These are phyloP conservation scores for Sclerotinia sclerotiorum DNA, from an alignment of 2,329 filamentous ascomycete genomes.

Conservation along the genomic window DNA sequence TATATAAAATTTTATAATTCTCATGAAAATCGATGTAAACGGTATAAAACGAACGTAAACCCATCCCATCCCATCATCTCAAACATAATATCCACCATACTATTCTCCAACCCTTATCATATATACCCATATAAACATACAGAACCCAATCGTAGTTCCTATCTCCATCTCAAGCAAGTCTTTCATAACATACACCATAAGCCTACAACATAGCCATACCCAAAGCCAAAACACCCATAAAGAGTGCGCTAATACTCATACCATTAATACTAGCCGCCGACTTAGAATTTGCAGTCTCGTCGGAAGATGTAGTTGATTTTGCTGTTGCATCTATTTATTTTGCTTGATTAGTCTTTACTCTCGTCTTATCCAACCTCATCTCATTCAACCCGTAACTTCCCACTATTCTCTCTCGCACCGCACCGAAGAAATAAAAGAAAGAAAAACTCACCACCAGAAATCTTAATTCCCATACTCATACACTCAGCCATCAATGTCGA, in stretches of 20 bases:
- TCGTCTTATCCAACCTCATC: neutral
- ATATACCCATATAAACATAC: no score
- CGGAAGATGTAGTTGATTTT: neutral
- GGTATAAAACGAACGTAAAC: no score
- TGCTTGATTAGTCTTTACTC: neutral
- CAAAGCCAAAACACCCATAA: constrained; percentile 3
- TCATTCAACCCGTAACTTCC: no score
- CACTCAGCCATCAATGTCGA: constrained; percentile 39
- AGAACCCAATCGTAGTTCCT: no score
- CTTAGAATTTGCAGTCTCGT: neutral
- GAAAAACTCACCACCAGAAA: neutral
- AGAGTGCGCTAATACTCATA: neutral
- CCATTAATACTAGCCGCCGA: constrained; percentile 1
- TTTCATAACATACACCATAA: neutral
- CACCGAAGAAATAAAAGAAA: no score
- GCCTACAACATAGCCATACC: neutral
- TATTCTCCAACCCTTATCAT: no score
- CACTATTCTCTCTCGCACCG: no score
- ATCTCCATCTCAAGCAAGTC: no score
- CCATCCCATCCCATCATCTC: no score
- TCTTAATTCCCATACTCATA: constrained; percentile 8
- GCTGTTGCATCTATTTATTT: neutral
- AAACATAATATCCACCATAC: no score
- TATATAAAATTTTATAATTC: no score
- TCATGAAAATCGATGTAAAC: no score